These are phyloP conservation scores for Taphrina pruni DNA, from an alignment of 1,139 yeast species.

Conservation along the genomic window DNA sequence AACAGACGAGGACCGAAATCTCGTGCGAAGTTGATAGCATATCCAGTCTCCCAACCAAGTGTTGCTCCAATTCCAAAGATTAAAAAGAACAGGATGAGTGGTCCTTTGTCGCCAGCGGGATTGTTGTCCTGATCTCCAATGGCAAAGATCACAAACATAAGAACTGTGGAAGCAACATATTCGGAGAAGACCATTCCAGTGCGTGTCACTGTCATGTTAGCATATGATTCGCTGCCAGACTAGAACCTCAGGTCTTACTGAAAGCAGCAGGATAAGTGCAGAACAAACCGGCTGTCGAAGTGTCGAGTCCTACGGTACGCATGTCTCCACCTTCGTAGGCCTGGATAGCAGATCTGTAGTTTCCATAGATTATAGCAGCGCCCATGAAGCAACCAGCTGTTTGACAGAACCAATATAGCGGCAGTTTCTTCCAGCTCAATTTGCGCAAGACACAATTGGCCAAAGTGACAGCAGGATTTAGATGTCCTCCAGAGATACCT, in stretches of 20 bases:
- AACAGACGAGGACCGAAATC: slow-evolving; percentile 62
- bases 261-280: slow-evolving; percentile 58
- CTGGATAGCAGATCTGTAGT: slow-evolving; percentile 49
- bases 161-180: slow-evolving; percentile 55
- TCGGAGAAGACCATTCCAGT: slow-evolving; percentile 59
- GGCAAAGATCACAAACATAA: slow-evolving; percentile 57
- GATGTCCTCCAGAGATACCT: slow-evolving; percentile 52
- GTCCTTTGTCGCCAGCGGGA: slow-evolving; percentile 56
- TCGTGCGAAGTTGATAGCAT: slow-evolving; percentile 61
- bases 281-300: slow-evolving; percentile 55
- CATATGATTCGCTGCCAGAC: background rate
- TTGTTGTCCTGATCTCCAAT: slow-evolving; percentile 60
- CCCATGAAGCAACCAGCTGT: slow-evolving; percentile 50
- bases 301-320: slow-evolving; percentile 48
- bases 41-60: slow-evolving; percentile 60
- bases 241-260: slow-evolving; percentile 36
- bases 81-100: slow-evolving; percentile 56
- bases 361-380: slow-evolving; percentile 50
- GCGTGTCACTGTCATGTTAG: slow-evolving; percentile 49
- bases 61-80: slow-evolving; percentile 57
- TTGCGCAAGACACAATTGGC: slow-evolving; percentile 50
- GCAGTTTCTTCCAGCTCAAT: slow-evolving; percentile 51
- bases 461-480: slow-evolving; percentile 52
- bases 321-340: slow-evolving; percentile 49
- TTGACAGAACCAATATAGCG: slow-evolving; percentile 50